Conservation (phyloP, 2,329 filamentous ascomycete genomes). For the Venturia nashicola region DNA sequence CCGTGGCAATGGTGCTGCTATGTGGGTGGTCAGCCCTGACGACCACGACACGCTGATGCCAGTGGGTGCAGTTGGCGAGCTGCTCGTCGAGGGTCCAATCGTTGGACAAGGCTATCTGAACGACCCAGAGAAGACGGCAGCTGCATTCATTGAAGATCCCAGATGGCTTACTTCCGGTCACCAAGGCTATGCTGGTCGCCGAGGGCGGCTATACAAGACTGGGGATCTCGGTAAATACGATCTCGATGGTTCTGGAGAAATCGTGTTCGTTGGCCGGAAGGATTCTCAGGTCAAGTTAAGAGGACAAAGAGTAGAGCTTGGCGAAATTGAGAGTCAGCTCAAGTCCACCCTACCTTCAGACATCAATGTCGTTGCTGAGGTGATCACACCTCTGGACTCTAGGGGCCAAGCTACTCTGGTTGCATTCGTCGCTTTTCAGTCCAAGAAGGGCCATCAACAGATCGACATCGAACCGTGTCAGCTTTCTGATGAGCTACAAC, state of each 20-base stretch:
- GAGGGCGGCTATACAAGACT: conserved; percentile 67
- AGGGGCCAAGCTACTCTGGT: conserved; percentile 18
- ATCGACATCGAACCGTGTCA: conserved; percentile 15
- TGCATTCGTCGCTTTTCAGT: conserved; percentile 18
- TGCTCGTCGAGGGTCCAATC: conserved; percentile 34
- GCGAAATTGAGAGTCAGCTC: conserved; percentile 47
- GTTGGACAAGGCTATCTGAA: conserved; percentile 75
- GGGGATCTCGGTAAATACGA: conserved; percentile 75
- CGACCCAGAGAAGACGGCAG: conserved; percentile 49
- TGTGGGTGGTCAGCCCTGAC: conserved; percentile 21
- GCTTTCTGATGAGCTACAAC: conserved; percentile 13
- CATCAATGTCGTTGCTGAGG: conserved; percentile 34
- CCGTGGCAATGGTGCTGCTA: conserved; percentile 7
- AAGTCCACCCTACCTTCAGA: conserved; percentile 23
- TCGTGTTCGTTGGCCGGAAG: conserved; percentile 60
- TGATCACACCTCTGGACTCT: conserved; percentile 24
- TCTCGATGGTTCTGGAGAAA: conserved; percentile 56
- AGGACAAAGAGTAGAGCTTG: conserved; percentile 67
- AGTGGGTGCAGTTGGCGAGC: conserved; percentile 34
- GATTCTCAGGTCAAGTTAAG: conserved; percentile 76
- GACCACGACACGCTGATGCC: conserved; percentile 21
- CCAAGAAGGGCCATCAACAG: conserved; percentile 12
- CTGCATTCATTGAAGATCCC: conserved; percentile 20
- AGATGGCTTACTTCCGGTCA: conserved; percentile 14
- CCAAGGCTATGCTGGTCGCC: conserved; percentile 9